Conservation (phyloP, 495 filamentous ascomycete species). For the Neurospora sp. region DNA sequence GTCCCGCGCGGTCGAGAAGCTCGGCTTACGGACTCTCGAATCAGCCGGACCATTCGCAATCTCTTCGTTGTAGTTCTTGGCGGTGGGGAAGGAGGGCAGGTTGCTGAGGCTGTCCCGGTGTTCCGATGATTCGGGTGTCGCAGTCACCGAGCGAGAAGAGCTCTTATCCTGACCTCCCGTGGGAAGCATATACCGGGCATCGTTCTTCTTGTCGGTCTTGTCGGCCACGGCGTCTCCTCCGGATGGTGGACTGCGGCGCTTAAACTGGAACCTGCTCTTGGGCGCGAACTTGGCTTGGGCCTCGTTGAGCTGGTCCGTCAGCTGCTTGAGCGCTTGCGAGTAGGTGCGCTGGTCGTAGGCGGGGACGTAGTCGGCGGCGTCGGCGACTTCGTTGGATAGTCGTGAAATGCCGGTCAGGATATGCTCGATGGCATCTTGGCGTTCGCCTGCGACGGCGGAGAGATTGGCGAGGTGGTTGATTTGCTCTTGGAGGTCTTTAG, state of each 20-base stretch:
- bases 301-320: conserved; percentile 33
- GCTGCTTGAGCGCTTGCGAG: conserved; percentile 29
- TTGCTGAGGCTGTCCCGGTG: conserved; percentile 20
- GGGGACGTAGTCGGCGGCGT: conserved; percentile 32
- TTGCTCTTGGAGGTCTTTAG: conserved; percentile 29
- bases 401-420: conserved; percentile 33
- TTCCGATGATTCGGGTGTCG: conserved; percentile 2
- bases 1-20: conserved; percentile 47
- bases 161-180: neutral
- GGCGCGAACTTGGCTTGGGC: conserved; percentile 28
- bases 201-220: conserved; percentile 1
- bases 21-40: conserved; percentile 40
- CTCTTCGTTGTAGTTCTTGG: conserved; percentile 43
- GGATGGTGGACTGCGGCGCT: conserved; percentile 4
- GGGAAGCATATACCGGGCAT: conserved; percentile 1
- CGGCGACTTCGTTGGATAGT: conserved; percentile 32
- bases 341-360: conserved; percentile 38
- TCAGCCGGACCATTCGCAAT: conserved; percentile 18
- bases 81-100: conserved; percentile 18
- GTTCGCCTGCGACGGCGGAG: conserved; percentile 30
- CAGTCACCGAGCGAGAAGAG: neutral
- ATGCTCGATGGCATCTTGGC: conserved; percentile 35
- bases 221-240: neutral
- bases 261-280: conserved; percentile 39
- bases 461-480: conserved; percentile 26